These are phyloP conservation scores for Coriolopsis trogii DNA, from an alignment of 1,284 basidiomycete genomes.

Conservation along the genomic window DNA sequence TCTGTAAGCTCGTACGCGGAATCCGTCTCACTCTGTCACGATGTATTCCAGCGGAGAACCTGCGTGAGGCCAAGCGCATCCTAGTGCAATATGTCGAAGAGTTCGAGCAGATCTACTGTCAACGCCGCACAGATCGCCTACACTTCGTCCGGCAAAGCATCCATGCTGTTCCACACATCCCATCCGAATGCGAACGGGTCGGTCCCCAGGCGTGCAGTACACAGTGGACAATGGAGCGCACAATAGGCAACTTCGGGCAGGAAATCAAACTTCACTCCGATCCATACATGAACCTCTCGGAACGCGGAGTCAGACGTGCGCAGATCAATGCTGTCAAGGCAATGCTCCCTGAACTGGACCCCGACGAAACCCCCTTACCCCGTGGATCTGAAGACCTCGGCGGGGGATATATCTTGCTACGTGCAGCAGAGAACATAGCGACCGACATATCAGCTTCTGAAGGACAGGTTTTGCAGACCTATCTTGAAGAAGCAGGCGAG, in stretches of 20 bases:
- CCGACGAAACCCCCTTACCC: background rate
- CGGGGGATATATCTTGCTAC: background rate
- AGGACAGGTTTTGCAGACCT: too few species aligned
- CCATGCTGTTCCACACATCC: slow-evolving; percentile 24
- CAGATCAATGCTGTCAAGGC: slow-evolving; percentile 21
- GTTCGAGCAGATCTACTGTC: slow-evolving; percentile 29
- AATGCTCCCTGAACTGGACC: background rate
- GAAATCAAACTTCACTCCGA: slow-evolving; percentile 28
- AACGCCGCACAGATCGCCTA: slow-evolving; percentile 18
- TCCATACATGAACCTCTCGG: slow-evolving; percentile 25
- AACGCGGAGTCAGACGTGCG: slow-evolving; percentile 12
- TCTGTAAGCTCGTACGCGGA: too few species aligned
- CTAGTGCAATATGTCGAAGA: slow-evolving; percentile 21
- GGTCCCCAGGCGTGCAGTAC: slow-evolving; percentile 19
- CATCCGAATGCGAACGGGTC: slow-evolving; percentile 12
- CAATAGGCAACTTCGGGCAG: slow-evolving; percentile 27
- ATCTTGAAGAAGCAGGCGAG: too few species aligned
- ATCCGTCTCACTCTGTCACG: too few species aligned
- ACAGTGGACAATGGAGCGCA: slow-evolving; percentile 29
- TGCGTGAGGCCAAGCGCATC: too few species aligned
- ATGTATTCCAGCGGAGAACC: too few species aligned
- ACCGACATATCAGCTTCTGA: too few species aligned
- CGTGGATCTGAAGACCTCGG: background rate
- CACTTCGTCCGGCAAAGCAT: slow-evolving; percentile 29
- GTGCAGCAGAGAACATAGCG: too few species aligned